Evolutionary conservation across 2,329 filamentous ascomycete species (phyloP), one percentile per base, ranked within the genome.

Genomic region (Botrytis byssoidea): DNA sequence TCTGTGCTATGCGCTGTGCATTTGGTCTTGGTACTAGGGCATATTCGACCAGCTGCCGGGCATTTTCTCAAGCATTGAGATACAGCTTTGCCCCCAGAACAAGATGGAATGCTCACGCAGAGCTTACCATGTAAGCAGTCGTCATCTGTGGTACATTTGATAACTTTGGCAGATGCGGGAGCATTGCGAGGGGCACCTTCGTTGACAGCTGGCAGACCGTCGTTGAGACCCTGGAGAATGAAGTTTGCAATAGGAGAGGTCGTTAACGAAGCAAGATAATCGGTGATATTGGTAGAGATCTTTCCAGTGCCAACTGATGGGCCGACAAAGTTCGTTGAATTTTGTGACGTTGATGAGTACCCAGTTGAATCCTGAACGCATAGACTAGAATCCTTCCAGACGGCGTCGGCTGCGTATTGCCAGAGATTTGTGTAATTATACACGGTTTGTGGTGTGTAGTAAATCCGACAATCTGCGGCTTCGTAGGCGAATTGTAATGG

Each of bases 401-500:
- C 80, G 2, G 82, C 80, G 12, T 82, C 79, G 1, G 80, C 80
- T 16, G 83, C 84, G 55, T 81, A 82, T 40, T 80, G 81, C 89
- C 89, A 91, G 35, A 88, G 78, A 35, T 80, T 81, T 3, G 82
- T 83, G 7, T 86, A 83, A 66, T 88, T 84, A 10, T 84, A 80
- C 44, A 87, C 79, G 78, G 88, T 89, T 3, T 83, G 79, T n/a
- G 83, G 79, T 3, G 89, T 89, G 74, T 87, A 90, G 78, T 86
- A 91, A 16, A 91, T 80, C 3, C 88, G 83, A 77, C 89, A 91
- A 77, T 89, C 86, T 1, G 89, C 88, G 0, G 88, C 85, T 75
- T 90, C 85, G 74, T 90, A 89, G 6, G 86, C 80, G 78, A 91
- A 91, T 77, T 92, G 89, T 35, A 87, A 79, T 10, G 89, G 86